Percentiles rank a stretch among this genome's conserved stretches.
Evolutionary conservation across 2,329 filamentous ascomycete species (phyloP).

Genomic region (Penicillium aurantiogriseum): DNA sequence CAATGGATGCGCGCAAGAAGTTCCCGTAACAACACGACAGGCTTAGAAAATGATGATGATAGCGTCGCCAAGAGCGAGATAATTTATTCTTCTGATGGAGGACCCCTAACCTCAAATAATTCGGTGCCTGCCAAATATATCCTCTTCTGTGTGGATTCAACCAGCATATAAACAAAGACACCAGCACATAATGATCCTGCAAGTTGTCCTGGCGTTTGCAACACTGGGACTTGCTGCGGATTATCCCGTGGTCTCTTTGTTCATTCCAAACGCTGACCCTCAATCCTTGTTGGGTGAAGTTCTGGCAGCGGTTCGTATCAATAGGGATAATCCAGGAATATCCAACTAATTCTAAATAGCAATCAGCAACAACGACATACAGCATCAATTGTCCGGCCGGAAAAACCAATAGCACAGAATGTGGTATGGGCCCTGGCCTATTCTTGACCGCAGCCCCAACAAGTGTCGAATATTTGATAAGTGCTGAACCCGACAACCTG

Average conservation of each 20-base stretch:
- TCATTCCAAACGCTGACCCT: slow-evolving; percentile 23
- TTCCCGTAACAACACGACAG: not conserved
- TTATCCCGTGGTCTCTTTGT: slow-evolving; percentile 25
- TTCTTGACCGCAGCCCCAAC: slow-evolving; percentile 20
- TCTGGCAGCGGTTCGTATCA: slow-evolving; percentile 22
- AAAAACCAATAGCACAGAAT: slow-evolving; percentile 23
- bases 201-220: slow-evolving; percentile 18
- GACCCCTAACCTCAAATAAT: not conserved
- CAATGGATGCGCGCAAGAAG: not conserved
- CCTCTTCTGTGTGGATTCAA: not conserved
- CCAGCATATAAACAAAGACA: not conserved
- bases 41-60: not conserved
- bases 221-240: slow-evolving; percentile 20
- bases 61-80: not conserved
- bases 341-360: slow-evolving; percentile 9
- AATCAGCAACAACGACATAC: slow-evolving; percentile 28
- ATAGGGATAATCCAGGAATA: not conserved
- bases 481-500: slow-evolving; percentile 8
- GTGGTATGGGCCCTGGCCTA: slow-evolving; percentile 30
- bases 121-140: not conserved
- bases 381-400: slow-evolving; percentile 26
- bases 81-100: not conserved
- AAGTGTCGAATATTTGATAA: slow-evolving; percentile 12
- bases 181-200: slow-evolving; percentile 13
- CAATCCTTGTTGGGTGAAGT: slow-evolving; percentile 29